Conservation (phyloP, 2,329 filamentous ascomycete species). For the Amesomyces nigricolor region DNA sequence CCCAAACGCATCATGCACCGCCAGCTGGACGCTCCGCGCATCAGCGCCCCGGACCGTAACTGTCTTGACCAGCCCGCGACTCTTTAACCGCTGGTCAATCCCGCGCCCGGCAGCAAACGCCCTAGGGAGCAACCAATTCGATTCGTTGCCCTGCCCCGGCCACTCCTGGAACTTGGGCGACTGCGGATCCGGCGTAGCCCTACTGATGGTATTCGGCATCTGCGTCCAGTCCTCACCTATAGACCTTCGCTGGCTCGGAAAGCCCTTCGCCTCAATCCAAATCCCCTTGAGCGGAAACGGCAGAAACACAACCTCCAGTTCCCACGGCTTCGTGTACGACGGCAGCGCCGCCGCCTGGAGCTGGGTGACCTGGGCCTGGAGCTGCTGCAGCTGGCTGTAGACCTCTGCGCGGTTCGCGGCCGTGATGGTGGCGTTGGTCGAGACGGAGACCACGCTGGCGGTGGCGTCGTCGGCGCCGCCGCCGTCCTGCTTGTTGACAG, state of each 20-base stretch:
- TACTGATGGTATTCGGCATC: slow-evolving; percentile 44
- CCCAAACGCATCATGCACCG: slow-evolving; percentile 58
- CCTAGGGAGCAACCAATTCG: slow-evolving; percentile 61
- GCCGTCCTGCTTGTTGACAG: slow-evolving; percentile 33
- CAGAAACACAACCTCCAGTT: slow-evolving; percentile 69
- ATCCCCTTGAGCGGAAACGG: slow-evolving; percentile 59
- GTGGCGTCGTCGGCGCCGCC: slow-evolving; percentile 37
- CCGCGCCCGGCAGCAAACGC: slow-evolving; percentile 59
- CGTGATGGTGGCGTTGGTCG: slow-evolving; percentile 38
- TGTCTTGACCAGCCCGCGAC: slow-evolving; percentile 63
- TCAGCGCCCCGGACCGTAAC: slow-evolving; percentile 58
- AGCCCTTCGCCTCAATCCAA: slow-evolving; percentile 48
- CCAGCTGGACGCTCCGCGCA: slow-evolving; percentile 61
- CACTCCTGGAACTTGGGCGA: slow-evolving; percentile 46
- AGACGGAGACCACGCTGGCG: slow-evolving; percentile 43
- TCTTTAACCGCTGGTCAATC: slow-evolving; percentile 66
- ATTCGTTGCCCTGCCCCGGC: slow-evolving; percentile 40
- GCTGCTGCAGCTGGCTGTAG: slow-evolving; percentile 43
- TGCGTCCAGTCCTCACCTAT: slow-evolving; percentile 50
- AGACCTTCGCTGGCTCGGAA: slow-evolving; percentile 36
- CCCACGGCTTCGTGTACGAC: slow-evolving; percentile 60
- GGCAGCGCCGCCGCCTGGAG: slow-evolving; percentile 56
- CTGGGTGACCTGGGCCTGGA: slow-evolving; percentile 47
- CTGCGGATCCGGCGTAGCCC: slow-evolving; percentile 40
- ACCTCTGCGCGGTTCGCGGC: slow-evolving; percentile 42